Base-by-base conservation (phyloP, 2,329 filamentous ascomycete genomes). In the Bipolaris victoriae region DNA sequence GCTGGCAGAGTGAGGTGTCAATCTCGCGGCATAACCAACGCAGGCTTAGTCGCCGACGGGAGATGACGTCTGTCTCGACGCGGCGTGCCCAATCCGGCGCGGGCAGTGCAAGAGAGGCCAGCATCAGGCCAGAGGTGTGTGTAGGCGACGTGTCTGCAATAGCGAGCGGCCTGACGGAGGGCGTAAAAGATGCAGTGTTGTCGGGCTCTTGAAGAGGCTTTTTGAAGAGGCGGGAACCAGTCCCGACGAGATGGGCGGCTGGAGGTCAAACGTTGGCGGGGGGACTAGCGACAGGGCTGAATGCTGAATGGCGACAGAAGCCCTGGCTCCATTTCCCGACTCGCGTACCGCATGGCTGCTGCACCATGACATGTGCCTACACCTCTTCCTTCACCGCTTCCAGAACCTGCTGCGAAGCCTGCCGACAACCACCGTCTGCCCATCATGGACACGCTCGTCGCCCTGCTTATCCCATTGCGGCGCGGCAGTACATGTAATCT, bases 341-440 rank as follows among this genome's bases (percentile, higher is more conserved):
- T 51, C 55, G 47, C 57, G 46, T 55, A 61, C 61, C 58, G 63
- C 56, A 60, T 55, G 53, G 58, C 24, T 59, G 24, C 52, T 70
- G 71, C 71, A 70, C 45, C 62, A 70, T 72, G 71, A 73, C 70
- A 69, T 68, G 61, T 60, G 58, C 59, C 64, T 64, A 64, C 67
- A 69, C 67, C 26, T 26, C 43, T 61, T 71, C 33, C 66, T 67
- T 71, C 65, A 71, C 68, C 67, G 70, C 56, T 50, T 53, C 48
- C 39, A 24, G 11, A 15, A 10, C 20, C 11, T 41, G 22, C 11
- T n/a, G 24, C 39, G 26, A 29, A 29, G 26, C 26, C 26, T 29
- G 26, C 26, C 26, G 5, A 6, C 26, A 29, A 29, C 10, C 26
- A 29, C 26, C 1, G 26, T 29, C 26, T 29, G 9, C 26, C 26